Evolutionary conservation across 371 early-diverging fungal genomes (phyloP), one percentile per base, ranked within the genome.

Genomic region (Dichotomocladium elegans): DNA sequence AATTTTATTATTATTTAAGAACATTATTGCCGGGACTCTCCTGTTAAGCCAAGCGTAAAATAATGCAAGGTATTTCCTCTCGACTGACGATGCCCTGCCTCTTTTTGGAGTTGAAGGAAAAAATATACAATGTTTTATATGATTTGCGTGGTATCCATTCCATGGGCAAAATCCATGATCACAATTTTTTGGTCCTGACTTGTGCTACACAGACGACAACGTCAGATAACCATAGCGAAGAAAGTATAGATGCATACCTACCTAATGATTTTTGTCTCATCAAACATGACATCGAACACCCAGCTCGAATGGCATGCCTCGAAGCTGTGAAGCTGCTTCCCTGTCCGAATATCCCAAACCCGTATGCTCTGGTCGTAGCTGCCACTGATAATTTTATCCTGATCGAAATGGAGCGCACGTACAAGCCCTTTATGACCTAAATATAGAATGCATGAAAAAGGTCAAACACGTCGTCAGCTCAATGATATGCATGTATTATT

Each of bases 331-430:
- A 70, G 33, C 34, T 70, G 67, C 15, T 31, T 48, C 2, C 77
- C 72, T 1, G 72, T 65, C 4, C 57, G 59, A 26, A 85, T 70
- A 64, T 96, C 92, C 94, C 96, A 98, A 33, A 98, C 91, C 60
- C 94, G 95, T 48, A 99, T 88, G 3, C 91, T 87, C 57, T 93
- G 91, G 70, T 99, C 99, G 64, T 97, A 96, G n/a, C 77, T 66
- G 1, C 66, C 70, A 21, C 77, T 76, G 4, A 76, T 64, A 46
- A 76, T 59, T 51, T 74, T 73, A 31, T 81, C 70, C 9, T 83
- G 78, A 9, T 70, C 70, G 53, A 81, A 89, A 41, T 89, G 89
- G 29, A 99, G 72, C 11, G 95, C 97, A 33, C 96, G 82, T 11
- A 99, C 98, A 26, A 97, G 71, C 31, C 91, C 91, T 14, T 82